phyloP scores from a whole-genome alignment of 2,329 filamentous ascomycete species.

The Alternaria atra region DNA sequence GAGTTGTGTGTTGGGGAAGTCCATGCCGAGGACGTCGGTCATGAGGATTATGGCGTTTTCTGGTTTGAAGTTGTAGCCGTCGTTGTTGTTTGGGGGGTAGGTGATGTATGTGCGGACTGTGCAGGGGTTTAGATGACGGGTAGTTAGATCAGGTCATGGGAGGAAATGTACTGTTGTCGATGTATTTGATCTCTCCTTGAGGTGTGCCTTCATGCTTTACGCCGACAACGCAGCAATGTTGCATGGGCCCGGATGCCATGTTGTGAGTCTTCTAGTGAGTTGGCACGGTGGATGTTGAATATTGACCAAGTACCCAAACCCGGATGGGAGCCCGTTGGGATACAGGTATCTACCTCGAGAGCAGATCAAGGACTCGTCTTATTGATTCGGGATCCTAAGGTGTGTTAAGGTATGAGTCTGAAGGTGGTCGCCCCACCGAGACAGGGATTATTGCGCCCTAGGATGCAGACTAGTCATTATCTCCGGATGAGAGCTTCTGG shows the following conservation, averaged over 20 bases:
- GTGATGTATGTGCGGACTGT: conserved; percentile 66
- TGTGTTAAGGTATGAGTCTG: conserved; percentile 1
- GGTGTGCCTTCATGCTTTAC: conserved; percentile 63
- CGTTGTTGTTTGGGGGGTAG: conserved; percentile 53
- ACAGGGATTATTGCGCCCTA: background rate
- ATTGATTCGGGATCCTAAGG: background rate
- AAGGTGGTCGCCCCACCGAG: background rate
- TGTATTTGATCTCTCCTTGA: conserved; percentile 57
- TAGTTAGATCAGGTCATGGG: too few relatives aligned
- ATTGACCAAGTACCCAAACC: background rate
- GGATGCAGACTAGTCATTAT: background rate
- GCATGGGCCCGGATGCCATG: conserved; percentile 64
- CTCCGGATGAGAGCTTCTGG: background rate
- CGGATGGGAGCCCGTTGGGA: too few relatives aligned
- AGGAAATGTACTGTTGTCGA: conserved; percentile 54
- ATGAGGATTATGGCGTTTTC: conserved; percentile 64
- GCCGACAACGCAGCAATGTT: conserved; percentile 58
- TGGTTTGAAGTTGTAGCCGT: conserved; percentile 34
- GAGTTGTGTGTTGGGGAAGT: conserved; percentile 61
- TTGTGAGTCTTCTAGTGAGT: background rate
- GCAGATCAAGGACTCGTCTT: background rate
- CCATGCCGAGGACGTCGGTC: conserved; percentile 66
- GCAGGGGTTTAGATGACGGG: too few relatives aligned
- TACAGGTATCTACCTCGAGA: too few relatives aligned
- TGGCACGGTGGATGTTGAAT: background rate